phyloP scores from a whole-genome alignment of 2,329 filamentous ascomycete genomes.

The Colletotrichum lupini region DNA sequence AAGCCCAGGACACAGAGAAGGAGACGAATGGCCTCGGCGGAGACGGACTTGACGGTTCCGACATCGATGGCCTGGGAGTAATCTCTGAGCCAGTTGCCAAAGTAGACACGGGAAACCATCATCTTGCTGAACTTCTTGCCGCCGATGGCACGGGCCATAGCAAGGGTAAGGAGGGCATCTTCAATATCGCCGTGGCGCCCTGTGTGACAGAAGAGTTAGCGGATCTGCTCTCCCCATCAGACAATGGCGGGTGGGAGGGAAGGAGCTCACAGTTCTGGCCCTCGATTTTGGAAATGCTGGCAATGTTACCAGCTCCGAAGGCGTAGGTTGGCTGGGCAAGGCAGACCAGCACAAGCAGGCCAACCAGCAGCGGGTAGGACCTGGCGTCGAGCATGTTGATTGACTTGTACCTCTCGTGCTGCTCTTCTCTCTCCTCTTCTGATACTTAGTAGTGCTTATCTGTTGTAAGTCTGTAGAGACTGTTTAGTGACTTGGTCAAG shows the following conservation, averaged over 20 bases:
- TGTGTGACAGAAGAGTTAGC: constrained; percentile 45
- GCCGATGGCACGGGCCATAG: constrained; percentile 63
- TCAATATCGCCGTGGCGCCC: constrained; percentile 93
- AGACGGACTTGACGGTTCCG: constrained; percentile 90
- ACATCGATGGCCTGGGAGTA: constrained; percentile 96
- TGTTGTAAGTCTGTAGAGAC: constrained; percentile 12
- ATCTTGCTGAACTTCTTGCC: constrained; percentile 89
- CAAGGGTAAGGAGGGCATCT: constrained; percentile 82
- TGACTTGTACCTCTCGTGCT: constrained; percentile 8
- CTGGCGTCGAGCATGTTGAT: constrained; percentile 59
- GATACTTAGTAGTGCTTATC: not conserved
- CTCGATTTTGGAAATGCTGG: constrained; percentile 81
- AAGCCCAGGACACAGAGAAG: constrained; percentile 91
- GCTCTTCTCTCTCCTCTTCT: constrained; percentile 3
- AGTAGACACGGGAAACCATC: constrained; percentile 90
- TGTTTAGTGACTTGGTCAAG: constrained; percentile 19
- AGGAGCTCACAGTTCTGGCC: constrained; percentile 78
- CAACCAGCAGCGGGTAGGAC: constrained; percentile 62
- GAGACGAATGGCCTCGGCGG: constrained; percentile 89
- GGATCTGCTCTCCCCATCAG: not conserved
- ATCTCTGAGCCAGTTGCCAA: constrained; percentile 94
- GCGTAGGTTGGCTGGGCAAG: constrained; percentile 77
- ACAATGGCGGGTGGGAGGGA: not conserved
- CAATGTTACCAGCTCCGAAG: constrained; percentile 92
- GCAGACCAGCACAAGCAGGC: constrained; percentile 70